Evolutionary conservation across 352 stramenopile genomes (phyloP).

Genomic region (Labyrinthula sp.): DNA sequence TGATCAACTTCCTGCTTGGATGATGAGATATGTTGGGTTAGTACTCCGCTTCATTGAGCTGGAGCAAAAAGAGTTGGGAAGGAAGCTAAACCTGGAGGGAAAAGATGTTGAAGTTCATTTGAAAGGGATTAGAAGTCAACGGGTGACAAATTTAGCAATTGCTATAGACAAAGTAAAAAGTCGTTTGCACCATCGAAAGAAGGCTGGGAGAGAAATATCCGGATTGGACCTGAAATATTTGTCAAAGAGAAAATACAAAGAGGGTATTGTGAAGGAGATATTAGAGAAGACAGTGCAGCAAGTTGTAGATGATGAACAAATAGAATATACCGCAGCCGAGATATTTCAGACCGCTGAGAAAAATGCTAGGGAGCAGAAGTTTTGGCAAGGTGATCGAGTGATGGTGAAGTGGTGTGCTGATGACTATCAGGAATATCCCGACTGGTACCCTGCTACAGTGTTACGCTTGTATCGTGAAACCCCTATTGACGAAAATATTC

Average conservation of each 20-base stretch:
- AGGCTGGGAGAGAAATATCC: too few relatives aligned
- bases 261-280: too few relatives aligned
- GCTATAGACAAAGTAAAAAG: conserved; percentile 20
- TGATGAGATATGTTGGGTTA: conserved; percentile 8
- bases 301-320: too few relatives aligned
- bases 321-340: too few relatives aligned
- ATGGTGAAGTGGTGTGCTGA: conserved; percentile 20
- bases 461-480: conserved; percentile 10
- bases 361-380: conserved; percentile 14
- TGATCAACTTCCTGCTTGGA: conserved; percentile 7
- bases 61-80: conserved; percentile 19
- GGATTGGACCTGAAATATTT: too few relatives aligned
- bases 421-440: conserved; percentile 14
- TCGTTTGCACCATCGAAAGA: too few relatives aligned
- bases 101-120: too few relatives aligned
- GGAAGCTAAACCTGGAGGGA: too few relatives aligned
- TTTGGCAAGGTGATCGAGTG: conserved; percentile 17
- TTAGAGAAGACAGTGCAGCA: too few relatives aligned
- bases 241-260: too few relatives aligned
- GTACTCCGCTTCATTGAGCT: conserved; percentile 24
- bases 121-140: conserved; percentile 16
- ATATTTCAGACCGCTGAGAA: too few relatives aligned
- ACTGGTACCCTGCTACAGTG: conserved; percentile 25
- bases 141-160: conserved; percentile 18
- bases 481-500: too few relatives aligned